phyloP scores from a whole-genome alignment of 768 basidiomycete species.

The Leccinum obscurum region DNA sequence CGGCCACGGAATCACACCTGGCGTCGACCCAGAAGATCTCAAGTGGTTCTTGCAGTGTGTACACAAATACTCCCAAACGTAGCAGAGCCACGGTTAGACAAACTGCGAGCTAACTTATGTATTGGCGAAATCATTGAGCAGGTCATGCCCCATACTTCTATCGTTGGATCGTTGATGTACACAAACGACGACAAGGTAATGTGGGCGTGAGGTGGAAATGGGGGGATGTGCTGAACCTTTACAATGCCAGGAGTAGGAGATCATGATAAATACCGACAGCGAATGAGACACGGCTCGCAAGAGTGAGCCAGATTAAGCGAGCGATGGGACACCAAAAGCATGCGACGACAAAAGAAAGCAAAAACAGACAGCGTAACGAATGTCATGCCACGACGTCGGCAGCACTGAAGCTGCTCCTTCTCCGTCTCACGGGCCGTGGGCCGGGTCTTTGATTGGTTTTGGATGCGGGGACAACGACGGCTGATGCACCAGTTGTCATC shows the following conservation, averaged over 20 bases:
- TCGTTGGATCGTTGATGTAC: constrained; percentile 21
- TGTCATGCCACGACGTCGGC: constrained; percentile 78
- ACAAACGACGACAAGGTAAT: constrained; percentile 15
- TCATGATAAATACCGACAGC: constrained; percentile 32
- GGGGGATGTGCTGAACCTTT: constrained; percentile 28
- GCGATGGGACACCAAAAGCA: not conserved
- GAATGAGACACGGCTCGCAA: constrained; percentile 6
- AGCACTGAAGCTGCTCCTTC: constrained; percentile 85
- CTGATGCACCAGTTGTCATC: constrained; percentile 71
- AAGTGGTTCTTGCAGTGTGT: constrained; percentile 90
- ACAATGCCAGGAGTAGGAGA: constrained; percentile 27
- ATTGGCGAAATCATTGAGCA: constrained; percentile 1
- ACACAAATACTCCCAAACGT: constrained; percentile 67
- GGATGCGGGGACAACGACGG: constrained; percentile 69
- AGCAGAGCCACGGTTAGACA: not conserved
- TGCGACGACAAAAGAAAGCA: constrained; percentile 14
- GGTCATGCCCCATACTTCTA: constrained; percentile 10
- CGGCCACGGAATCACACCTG: constrained; percentile 96
- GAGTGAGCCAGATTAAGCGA: constrained; percentile 9
- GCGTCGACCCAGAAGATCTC: constrained; percentile 91
- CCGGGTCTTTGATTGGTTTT: constrained; percentile 71
- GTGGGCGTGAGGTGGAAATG: constrained; percentile 15
- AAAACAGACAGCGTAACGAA: constrained; percentile 8
- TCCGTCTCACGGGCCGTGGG: constrained; percentile 67
- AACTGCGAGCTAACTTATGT: not conserved